These are phyloP conservation scores for Aegilops bicornis DNA, from an alignment of 176 grass and related monocot genomes.

Conservation along the genomic window DNA sequence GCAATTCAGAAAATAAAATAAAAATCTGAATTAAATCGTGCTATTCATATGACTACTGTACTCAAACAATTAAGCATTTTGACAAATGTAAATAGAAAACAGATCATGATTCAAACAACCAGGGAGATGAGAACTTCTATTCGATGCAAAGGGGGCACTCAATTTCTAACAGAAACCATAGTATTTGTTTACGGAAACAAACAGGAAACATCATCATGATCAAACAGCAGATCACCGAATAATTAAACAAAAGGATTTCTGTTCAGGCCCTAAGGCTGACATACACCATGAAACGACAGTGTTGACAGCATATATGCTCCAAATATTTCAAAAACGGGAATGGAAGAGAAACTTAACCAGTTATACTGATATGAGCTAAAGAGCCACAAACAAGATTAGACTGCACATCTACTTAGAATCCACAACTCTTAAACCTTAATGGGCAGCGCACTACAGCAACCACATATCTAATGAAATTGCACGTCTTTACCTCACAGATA, in stretches of 20 bases:
- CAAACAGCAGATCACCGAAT: neutral
- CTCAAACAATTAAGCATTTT: neutral
- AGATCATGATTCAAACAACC: neutral
- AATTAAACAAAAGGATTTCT: neutral
- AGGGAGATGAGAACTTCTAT: neutral
- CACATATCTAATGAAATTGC: neutral
- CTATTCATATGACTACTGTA: neutral
- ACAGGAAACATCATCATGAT: neutral
- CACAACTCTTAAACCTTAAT: neutral
- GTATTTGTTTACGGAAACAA: neutral
- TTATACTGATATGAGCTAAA: neutral
- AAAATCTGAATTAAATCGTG: neutral
- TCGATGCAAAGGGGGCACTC: neutral
- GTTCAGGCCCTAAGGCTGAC: neutral
- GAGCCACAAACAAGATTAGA: neutral
- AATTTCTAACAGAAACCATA: neutral
- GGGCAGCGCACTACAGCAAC: neutral
- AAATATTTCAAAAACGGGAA: neutral
- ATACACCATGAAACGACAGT: neutral
- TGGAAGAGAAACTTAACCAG: neutral
- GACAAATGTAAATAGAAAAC: neutral
- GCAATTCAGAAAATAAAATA: neutral
- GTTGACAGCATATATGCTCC: neutral
- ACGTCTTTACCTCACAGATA: neutral
- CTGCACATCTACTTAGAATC: neutral